Percentiles rank a stretch among this genome's conserved stretches.
Evolutionary conservation across 768 basidiomycete species (phyloP).

Genomic region (Calvatia gigantea): DNA sequence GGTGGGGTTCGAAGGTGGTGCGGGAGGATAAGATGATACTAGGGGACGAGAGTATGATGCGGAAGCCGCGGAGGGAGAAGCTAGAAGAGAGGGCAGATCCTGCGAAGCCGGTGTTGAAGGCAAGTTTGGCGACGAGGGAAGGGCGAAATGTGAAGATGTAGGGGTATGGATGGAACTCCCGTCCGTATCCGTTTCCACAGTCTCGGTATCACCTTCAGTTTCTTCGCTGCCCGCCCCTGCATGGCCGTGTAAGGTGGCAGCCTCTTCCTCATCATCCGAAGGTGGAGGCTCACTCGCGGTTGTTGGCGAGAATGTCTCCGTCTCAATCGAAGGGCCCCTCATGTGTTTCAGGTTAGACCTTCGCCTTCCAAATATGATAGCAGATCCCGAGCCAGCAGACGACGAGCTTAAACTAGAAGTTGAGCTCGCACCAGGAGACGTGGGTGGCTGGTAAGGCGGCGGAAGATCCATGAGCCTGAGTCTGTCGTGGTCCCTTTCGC

Average conservation of each 20-base stretch:
- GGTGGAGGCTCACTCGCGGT: constrained; percentile 29
- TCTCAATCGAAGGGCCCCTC: constrained; percentile 14
- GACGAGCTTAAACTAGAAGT: not conserved
- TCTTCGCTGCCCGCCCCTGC: not conserved
- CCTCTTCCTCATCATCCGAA: constrained; percentile 40
- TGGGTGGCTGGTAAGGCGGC: not conserved
- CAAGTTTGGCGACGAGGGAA: constrained; percentile 9
- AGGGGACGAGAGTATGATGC: constrained; percentile 1
- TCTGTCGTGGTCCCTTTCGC: constrained; percentile 10
- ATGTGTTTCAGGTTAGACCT: constrained; percentile 3
- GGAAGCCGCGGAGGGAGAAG: constrained; percentile 1
- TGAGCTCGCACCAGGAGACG: not conserved
- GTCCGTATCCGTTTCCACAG: constrained; percentile 38
- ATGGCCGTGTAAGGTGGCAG: constrained; percentile 11
- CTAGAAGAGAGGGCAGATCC: not conserved
- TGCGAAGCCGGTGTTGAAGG: constrained; percentile 2
- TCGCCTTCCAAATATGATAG: constrained; percentile 1
- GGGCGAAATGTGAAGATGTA: constrained; percentile 26
- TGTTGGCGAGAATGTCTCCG: constrained; percentile 26
- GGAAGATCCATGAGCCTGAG: constrained; percentile 1
- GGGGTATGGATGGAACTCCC: constrained; percentile 49
- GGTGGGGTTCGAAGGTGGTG: constrained; percentile 29
- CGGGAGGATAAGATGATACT: constrained; percentile 20
- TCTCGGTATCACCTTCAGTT: constrained; percentile 15
- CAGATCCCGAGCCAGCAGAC: constrained; percentile 7